phyloP scores from a whole-genome alignment of 331 rosid genomes.

The Dryas integrifolia region DNA sequence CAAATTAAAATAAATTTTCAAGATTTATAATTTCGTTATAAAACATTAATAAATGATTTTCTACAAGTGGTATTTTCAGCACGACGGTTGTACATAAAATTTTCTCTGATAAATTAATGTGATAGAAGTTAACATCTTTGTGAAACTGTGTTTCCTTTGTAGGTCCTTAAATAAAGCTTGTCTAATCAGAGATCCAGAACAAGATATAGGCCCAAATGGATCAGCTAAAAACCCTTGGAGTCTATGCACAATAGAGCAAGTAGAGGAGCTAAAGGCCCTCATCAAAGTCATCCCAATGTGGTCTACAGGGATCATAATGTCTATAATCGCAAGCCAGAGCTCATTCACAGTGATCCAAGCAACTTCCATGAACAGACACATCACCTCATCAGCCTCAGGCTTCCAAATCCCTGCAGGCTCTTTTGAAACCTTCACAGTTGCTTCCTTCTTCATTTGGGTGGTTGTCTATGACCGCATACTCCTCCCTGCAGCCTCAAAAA shows the following conservation, averaged over 20 bases:
- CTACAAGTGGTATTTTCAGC: too few species aligned
- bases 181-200: conserved; percentile 40
- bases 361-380: conserved; percentile 54
- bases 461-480: conserved; percentile 52
- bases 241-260: conserved; percentile 70
- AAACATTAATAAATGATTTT: too few species aligned
- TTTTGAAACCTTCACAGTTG: conserved; percentile 42
- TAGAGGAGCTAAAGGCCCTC: conserved; percentile 65
- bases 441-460: conserved; percentile 42
- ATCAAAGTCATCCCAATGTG: conserved; percentile 62
- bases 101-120: too few species aligned
- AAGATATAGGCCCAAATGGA: conserved; percentile 44
- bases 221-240: conserved; percentile 57
- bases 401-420: conserved; percentile 67
- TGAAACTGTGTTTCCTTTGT: neutral
- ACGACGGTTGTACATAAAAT: too few species aligned
- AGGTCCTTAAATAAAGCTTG: conserved; percentile 68
- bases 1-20: too few species aligned
- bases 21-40: too few species aligned
- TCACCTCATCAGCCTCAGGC: conserved; percentile 27
- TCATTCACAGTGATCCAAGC: conserved; percentile 64
- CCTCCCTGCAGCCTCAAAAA: conserved; percentile 54
- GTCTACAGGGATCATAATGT: conserved; percentile 48
- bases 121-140: too few species aligned
- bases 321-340: conserved; percentile 44